These are phyloP conservation scores for Hamigera avellanea DNA, from an alignment of 495 filamentous ascomycete genomes.

Conservation along the genomic window DNA sequence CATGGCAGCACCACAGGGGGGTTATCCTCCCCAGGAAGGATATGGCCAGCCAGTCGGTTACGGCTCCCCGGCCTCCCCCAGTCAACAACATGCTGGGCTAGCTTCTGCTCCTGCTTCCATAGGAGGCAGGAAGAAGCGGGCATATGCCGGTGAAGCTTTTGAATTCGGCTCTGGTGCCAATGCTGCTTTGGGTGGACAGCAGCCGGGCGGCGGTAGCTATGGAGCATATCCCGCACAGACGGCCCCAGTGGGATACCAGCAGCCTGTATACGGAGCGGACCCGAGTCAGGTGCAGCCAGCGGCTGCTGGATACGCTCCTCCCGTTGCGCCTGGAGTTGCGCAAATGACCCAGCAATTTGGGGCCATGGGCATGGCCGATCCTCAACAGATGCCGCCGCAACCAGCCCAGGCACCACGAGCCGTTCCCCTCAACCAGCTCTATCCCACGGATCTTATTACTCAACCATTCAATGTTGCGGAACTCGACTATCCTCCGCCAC, in stretches of 20 bases:
- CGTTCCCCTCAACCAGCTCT: constrained; percentile 70
- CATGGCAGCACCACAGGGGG: constrained; percentile 53
- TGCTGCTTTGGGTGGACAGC: constrained; percentile 53
- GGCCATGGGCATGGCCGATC: constrained; percentile 62
- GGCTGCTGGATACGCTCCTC: constrained; percentile 50
- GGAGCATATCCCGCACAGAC: constrained; percentile 48
- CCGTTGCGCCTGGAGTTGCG: constrained; percentile 45
- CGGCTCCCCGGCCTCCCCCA: constrained; percentile 21
- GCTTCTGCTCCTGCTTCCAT: constrained; percentile 19
- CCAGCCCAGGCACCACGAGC: constrained; percentile 41
- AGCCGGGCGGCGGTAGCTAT: constrained; percentile 38
- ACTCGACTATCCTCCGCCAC: constrained; percentile 82
- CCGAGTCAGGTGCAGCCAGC: constrained; percentile 41
- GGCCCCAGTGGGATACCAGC: constrained; percentile 38
- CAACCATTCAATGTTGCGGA: constrained; percentile 92
- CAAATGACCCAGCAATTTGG: constrained; percentile 76
- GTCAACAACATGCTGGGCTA: constrained; percentile 20
- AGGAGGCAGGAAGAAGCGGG: constrained; percentile 72
- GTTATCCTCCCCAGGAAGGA: constrained; percentile 46
- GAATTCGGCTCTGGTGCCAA: constrained; percentile 89
- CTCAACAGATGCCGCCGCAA: constrained; percentile 43
- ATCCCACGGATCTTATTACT: constrained; percentile 79
- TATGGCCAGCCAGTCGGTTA: constrained; percentile 38
- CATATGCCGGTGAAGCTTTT: constrained; percentile 88
- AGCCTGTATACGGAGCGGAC: constrained; percentile 41